Conservation (phyloP, 2,329 filamentous ascomycete genomes). For the Curvularia hawaiiensis region DNA sequence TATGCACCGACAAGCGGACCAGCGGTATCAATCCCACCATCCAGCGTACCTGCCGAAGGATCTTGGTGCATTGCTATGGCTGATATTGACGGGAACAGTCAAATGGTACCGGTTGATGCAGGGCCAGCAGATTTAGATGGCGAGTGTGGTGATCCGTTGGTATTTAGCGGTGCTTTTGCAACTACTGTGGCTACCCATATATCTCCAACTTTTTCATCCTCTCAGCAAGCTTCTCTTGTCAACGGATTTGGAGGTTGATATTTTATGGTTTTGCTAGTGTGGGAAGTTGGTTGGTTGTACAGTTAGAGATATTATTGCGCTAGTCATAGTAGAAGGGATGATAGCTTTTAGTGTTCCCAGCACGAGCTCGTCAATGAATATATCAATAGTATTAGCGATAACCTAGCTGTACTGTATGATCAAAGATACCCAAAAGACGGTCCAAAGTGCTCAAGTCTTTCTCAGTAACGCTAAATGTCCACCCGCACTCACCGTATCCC, state of each 20-base stretch:
- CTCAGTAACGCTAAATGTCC: slow-evolving; percentile 38
- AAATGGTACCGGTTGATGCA: slow-evolving; percentile 10
- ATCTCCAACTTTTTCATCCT: not conserved
- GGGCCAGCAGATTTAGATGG: not conserved
- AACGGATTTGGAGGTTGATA: not conserved
- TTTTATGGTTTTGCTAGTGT: not conserved
- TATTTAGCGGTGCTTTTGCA: not conserved
- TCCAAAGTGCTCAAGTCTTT: not conserved
- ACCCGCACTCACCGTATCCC: slow-evolving; percentile 48
- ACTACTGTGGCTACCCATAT: not conserved
- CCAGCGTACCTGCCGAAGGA: not conserved
- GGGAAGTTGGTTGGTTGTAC: not conserved
- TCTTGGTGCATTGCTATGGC: slow-evolving; percentile 15
- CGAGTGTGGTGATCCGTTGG: not conserved
- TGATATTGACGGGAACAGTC: slow-evolving; percentile 11
- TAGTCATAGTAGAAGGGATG: not conserved
- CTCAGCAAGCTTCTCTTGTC: not conserved
- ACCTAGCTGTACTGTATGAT: not conserved
- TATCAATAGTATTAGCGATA: not conserved
- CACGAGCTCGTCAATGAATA: not conserved
- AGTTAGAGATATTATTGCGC: not conserved
- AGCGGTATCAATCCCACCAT: not conserved
- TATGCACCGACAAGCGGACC: slow-evolving; percentile 1
- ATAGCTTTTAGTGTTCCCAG: not conserved
- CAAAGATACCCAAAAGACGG: not conserved